Evolutionary conservation across 306 rosid genomes (phyloP).

Genomic region (Mucuna pruriens): DNA sequence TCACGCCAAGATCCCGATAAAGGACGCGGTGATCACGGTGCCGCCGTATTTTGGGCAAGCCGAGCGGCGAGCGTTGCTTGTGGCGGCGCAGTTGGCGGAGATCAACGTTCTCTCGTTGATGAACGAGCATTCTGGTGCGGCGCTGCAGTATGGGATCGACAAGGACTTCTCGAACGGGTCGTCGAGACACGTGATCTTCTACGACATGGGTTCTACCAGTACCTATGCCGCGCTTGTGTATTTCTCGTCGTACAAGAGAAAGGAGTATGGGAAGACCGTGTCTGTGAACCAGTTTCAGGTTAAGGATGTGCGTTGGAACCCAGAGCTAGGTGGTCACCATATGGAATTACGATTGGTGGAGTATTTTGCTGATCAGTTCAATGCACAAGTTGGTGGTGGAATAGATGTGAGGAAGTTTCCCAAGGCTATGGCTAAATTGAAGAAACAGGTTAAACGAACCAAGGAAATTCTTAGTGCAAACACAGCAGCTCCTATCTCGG

Average conservation of each 20-base stretch:
- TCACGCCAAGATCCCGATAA: conserved; percentile 77
- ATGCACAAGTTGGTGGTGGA: conserved; percentile 81
- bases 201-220: conserved; percentile 94
- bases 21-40: conserved; percentile 80
- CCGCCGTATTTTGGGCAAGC: conserved; percentile 94
- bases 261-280: conserved; percentile 74
- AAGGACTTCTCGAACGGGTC: conserved; percentile 85
- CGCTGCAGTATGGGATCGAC: conserved; percentile 92
- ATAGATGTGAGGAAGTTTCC: conserved; percentile 83
- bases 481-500: too few species aligned
- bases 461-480: conserved; percentile 96
- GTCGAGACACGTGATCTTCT: conserved; percentile 82
- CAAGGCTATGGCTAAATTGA: conserved; percentile 93
- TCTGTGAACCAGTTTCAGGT: conserved; percentile 57
- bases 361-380: conserved; percentile 84
- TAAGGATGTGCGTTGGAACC: conserved; percentile 92
- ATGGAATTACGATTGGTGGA: conserved; percentile 88
- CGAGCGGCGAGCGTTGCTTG: conserved; percentile 73
- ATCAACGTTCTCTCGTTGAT: conserved; percentile 84
- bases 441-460: conserved; percentile 94
- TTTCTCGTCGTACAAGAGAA: conserved; percentile 74
- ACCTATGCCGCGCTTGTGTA: conserved; percentile 84
- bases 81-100: conserved; percentile 79
- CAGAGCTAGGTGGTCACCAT: conserved; percentile 88
- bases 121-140: conserved; percentile 92